Base-by-base conservation (phyloP, 306 rosid species). In the Hippophae gyantsensis region DNA sequence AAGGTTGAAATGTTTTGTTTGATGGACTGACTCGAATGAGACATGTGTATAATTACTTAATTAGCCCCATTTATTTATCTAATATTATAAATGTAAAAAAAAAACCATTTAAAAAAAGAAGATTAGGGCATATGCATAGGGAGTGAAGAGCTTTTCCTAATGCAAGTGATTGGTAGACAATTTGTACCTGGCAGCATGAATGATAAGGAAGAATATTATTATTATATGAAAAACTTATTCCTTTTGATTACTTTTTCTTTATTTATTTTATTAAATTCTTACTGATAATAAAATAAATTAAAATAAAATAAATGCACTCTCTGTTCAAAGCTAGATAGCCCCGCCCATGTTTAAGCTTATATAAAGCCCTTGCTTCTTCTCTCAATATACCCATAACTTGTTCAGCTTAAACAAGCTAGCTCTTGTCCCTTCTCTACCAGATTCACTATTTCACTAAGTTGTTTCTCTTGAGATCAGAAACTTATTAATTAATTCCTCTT, bases 141-240 rank as follows among this genome's bases (percentile, higher is more conserved):
- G 14, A 62, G 67, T 42, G 62, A 65, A 69, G 73, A 64, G 67
- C 56, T 72, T 56, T 45, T 53, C 63, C 52, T 63, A 67, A 77
- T 41, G 74, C 65, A 69, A 43, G 48, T 53, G 72, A 76, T 64
- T 71, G 83, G 79, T 49, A 54, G 55, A 58, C 18, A 47, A 58
- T 62, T 56, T 63, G 56, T 57, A 51, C 69, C 64, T 68, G 66
- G 45, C 78, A 65, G 67, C 57, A 62, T 48, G 45, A 50, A 57
- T 42, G 61, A 23, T 45, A 42, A 73, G 58, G 56, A n/a, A 57
- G 86, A 80, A 88, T 85, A 73, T 73, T 32, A 32, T 32, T 32
- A 32, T 32, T 32, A 32, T 32, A 32, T 32, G 38, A 32, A 32
- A 32, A 84, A 88, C 80, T 82, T 72, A 74, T 57, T 64, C 67